A percentile compares a stretch with the other conserved stretches of the same genome.
These are phyloP conservation scores for Claviceps pusilla DNA, from an alignment of 2,329 filamentous ascomycete species.

Conservation along the genomic window DNA sequence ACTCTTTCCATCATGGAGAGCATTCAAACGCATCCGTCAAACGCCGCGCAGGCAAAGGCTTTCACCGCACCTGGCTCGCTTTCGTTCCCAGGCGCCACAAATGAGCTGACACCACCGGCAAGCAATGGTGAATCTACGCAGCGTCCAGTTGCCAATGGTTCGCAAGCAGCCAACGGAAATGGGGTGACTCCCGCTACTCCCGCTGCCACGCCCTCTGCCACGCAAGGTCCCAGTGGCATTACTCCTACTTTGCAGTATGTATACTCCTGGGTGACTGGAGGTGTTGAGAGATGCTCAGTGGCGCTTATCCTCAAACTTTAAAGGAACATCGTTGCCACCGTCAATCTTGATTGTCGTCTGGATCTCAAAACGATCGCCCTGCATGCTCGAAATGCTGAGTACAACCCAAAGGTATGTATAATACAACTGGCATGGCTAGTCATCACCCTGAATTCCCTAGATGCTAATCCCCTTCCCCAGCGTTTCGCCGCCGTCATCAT, in stretches of 20 bases:
- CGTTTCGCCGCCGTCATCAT: constrained; percentile 99
- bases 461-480: constrained; percentile 29
- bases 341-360: constrained; percentile 92
- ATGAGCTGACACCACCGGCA: constrained; percentile 68
- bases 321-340: constrained; percentile 98
- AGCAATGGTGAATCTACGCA: constrained; percentile 46
- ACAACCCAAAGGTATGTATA: constrained; percentile 77
- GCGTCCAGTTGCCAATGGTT: constrained; percentile 25
- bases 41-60: constrained; percentile 83
- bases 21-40: constrained; percentile 82
- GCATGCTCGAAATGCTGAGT: constrained; percentile 95
- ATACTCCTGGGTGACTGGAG: constrained; percentile 26
- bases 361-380: constrained; percentile 98
- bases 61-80: constrained; percentile 87
- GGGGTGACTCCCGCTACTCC: constrained; percentile 82
- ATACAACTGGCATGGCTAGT: constrained; percentile 7
- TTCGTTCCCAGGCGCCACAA: constrained; percentile 74
- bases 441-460: not conserved
- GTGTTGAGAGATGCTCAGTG: constrained; percentile 21
- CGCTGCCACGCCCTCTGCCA: constrained; percentile 76
- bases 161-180: constrained; percentile 50
- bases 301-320: constrained; percentile 34
- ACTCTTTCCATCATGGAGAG: constrained; percentile 53
- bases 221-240: constrained; percentile 71
- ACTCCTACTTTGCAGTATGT: constrained; percentile 95